Evolutionary conservation across 2,329 filamentous ascomycete species (phyloP).

Genomic region (Didymella pomorum): DNA sequence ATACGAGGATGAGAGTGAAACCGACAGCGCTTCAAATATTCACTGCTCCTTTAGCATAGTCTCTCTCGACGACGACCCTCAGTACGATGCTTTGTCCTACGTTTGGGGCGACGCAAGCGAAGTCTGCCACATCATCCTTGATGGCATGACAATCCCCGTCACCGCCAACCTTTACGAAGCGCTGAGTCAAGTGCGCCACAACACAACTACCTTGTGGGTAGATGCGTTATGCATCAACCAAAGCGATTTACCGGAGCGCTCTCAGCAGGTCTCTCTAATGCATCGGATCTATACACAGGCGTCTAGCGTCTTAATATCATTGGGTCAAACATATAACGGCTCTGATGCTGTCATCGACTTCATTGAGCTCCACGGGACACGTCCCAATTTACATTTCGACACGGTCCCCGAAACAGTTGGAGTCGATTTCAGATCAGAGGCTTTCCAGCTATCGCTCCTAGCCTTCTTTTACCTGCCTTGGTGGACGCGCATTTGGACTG

Average conservation of each 20-base stretch:
- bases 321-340: conserved; percentile 1
- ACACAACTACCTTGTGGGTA: conserved; percentile 20
- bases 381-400: not conserved
- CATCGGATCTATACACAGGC: conserved; percentile 23
- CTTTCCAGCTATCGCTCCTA: not conserved
- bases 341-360: conserved; percentile 1
- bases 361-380: not conserved
- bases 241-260: conserved; percentile 21
- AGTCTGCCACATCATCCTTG: conserved; percentile 8
- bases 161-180: conserved; percentile 28
- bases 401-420: not conserved
- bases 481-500: conserved; percentile 12
- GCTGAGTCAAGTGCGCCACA: conserved; percentile 20
- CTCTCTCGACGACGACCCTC: not conserved
- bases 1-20: not conserved
- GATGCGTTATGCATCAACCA: conserved; percentile 38
- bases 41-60: conserved; percentile 4
- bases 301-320: not conserved
- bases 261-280: conserved; percentile 31
- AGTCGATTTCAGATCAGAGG: not conserved
- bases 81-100: conserved; percentile 24
- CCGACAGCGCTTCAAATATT: not conserved
- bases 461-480: conserved; percentile 5
- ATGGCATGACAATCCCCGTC: conserved; percentile 9
- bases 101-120: conserved; percentile 22